Base-by-base conservation (phyloP, 306 rosid species). In the Styphnolobium japonicum region DNA sequence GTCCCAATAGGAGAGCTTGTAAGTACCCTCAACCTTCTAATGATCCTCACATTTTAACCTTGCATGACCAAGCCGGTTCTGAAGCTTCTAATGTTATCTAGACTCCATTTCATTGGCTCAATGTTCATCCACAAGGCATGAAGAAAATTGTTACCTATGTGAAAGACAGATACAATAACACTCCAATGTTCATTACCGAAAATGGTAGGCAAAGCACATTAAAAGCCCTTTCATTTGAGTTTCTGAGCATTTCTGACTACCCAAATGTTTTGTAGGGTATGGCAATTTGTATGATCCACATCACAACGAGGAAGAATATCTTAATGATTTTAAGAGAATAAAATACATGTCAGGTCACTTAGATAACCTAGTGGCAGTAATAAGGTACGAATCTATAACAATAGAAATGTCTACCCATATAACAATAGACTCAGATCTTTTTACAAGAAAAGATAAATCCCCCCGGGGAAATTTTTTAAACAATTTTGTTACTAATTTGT, bases 71-170 rank as follows among this genome's bases (percentile, higher is more conserved):
- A 45, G 8, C 7, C 2, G 9, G 27, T 67, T 79, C 68, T 75
- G 36, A 65, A 48, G 29, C 66, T 52, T 65, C 22, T 27, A 7
- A 14, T 66, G 60, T 68, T 60, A 1, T 78, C 79, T 53, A 91
- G 96, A 88, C 96, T 18, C 73, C 82, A 4, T 63, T 82, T 45
- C 86, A 71, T 9, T 86, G 91, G 91, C 36, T 89, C 64, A 84
- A 60, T 80, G 87, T 90, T 14, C 66, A 82, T 62, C 96, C 97
- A 65, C 86, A 49, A 84, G 96, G 96, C 85, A 90, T 89, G 96
- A 87, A 86, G 45, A 89, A 85, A 53, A 48, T 39, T 0, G 67
- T 93, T 15, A 85, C 57, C 22, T 89, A 90, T 76, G n/a, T 88
- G 64, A 89, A 85, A 65, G 88, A 86, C 53, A 89, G 86, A 78